These are phyloP conservation scores for Meripilus lineatus DNA, from an alignment of 1,284 basidiomycete genomes.

Conservation along the genomic window DNA sequence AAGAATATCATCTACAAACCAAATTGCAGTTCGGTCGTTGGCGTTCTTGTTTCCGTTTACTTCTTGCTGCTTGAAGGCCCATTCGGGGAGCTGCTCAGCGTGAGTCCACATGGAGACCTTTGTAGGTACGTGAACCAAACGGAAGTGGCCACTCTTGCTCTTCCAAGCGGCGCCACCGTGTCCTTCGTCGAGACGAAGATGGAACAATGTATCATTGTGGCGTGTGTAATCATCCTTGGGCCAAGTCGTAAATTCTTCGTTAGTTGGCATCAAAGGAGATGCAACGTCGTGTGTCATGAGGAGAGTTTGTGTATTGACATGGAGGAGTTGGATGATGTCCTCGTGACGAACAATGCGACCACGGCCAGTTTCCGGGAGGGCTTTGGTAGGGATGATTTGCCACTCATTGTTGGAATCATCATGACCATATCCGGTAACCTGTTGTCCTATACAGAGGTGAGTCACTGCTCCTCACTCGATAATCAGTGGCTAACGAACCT, in stretches of 20 bases:
- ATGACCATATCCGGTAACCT: conserved; percentile 96
- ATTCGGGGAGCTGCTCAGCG: conserved; percentile 80
- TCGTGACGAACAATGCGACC: conserved; percentile 87
- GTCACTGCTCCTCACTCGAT: background rate
- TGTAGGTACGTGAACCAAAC: conserved; percentile 84
- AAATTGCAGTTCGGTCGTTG: conserved; percentile 77
- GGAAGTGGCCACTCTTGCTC: conserved; percentile 90
- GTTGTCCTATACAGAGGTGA: conserved; percentile 62
- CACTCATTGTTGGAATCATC: conserved; percentile 94
- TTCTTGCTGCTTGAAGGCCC: conserved; percentile 97
- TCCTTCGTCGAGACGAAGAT: conserved; percentile 67
- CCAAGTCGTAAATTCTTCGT: conserved; percentile 97
- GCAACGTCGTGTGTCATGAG: conserved; percentile 98
- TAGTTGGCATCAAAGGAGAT: conserved; percentile 94
- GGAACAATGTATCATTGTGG: conserved; percentile 87
- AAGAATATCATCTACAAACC: conserved; percentile 86
- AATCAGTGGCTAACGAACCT: conserved; percentile 40
- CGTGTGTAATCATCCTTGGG: conserved; percentile 65
- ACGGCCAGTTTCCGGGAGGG: conserved; percentile 84
- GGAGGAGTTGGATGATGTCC: conserved; percentile 86
- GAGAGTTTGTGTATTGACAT: conserved; percentile 79
- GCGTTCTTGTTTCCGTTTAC: conserved; percentile 97
- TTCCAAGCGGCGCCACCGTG: conserved; percentile 80
- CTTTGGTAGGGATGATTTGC: conserved; percentile 92
- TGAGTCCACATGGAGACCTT: conserved; percentile 96